Evolutionary conservation across 1,284 basidiomycete genomes (phyloP), one percentile per base, ranked within the genome.

Genomic region (Boletellus sp.): DNA sequence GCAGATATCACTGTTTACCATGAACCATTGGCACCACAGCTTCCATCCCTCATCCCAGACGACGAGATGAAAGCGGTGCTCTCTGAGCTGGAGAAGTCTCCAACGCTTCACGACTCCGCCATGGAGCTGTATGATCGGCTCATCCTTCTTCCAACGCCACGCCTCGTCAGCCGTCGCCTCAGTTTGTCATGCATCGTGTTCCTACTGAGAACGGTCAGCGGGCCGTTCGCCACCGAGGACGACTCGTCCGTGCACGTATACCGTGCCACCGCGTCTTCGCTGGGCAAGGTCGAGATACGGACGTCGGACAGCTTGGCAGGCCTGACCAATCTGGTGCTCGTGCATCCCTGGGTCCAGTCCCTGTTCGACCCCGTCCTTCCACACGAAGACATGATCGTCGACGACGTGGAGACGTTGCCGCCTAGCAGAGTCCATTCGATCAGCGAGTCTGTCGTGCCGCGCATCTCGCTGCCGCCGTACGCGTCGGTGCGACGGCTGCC

Each of bases 311-410:
- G 56, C 44, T 30, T 63, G 40, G 1, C 49, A n/a, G 47, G 38
- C 28, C 8, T 26, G 32, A 49, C 49, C 18, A 61, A 61, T 15
- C 24, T 60, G n/a, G 55, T 60, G 8, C 61, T 60, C 37, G 61
- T 60, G 8, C 61, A 63, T 39, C 61, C 59, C 11, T 60, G 61
- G 58, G 5, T 47, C 8, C 45, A 55, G 22, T 40, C 7, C 21
- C 59, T 60, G 28, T 44, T 51, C 4, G 61, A 63, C 32, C 52
- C 61, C 2, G 24, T 52, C 36, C 56, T 56, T 44, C 59, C 51
- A 3, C 58, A 61, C 22, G 57, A 61, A 52, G 57, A 61, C 12
- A 60, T 61, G 59, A 47, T 58, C 32, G 47, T 51, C 5, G 39
- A 43, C 15, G 57, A 61, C 39, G 18, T 24, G 2, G 52, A 56